Conservation (phyloP, 768 basidiomycete species). For the Termitomyces heimii region DNA sequence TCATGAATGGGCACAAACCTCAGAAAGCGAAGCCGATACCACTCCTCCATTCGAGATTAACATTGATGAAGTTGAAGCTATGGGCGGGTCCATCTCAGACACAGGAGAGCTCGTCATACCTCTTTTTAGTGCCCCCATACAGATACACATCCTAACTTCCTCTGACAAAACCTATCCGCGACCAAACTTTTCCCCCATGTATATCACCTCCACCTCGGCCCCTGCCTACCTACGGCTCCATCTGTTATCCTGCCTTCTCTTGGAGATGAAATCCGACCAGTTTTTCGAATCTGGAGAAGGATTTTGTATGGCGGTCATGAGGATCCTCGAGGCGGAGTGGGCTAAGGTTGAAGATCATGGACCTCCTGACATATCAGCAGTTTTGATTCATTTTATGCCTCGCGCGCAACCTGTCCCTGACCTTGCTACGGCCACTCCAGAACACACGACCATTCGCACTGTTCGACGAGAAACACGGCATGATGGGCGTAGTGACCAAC, state of each 20-base stretch:
- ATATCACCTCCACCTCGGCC: slow-evolving; percentile 59
- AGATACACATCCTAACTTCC: slow-evolving; percentile 62
- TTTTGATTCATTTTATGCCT: slow-evolving; percentile 57
- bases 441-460: background rate
- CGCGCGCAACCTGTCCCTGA: slow-evolving; percentile 8
- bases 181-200: slow-evolving; percentile 60
- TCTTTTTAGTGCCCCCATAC: slow-evolving; percentile 56
- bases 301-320: slow-evolving; percentile 65
- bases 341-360: slow-evolving; percentile 58
- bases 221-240: slow-evolving; percentile 83
- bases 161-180: slow-evolving; percentile 35
- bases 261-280: slow-evolving; percentile 42
- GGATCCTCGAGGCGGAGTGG: slow-evolving; percentile 68
- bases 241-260: slow-evolving; percentile 63
- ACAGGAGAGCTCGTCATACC: slow-evolving; percentile 51
- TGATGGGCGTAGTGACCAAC: slow-evolving; percentile 40
- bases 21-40: slow-evolving; percentile 1
- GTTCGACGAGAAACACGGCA: slow-evolving; percentile 17
- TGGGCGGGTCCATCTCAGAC: slow-evolving; percentile 47
- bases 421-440: slow-evolving; percentile 1
- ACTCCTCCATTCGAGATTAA: slow-evolving; percentile 27
- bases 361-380: slow-evolving; percentile 68
- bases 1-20: slow-evolving; percentile 18
- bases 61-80: slow-evolving; percentile 43
- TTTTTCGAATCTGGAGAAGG: slow-evolving; percentile 66